Base-by-base conservation (phyloP, 305 asterid species). In the Solanum hybrid region DNA sequence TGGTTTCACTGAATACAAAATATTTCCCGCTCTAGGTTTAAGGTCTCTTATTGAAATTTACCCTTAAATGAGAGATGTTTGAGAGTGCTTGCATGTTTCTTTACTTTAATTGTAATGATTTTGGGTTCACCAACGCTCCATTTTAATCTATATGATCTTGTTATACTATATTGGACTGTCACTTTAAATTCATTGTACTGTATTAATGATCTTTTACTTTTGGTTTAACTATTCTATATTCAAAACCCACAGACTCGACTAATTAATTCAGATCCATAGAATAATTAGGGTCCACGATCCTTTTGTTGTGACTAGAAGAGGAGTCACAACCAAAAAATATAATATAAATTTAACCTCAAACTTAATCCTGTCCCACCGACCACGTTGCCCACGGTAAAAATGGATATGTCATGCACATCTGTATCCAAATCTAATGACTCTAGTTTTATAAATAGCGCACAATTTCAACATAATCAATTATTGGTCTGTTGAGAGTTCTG, bases 1-100 rank as follows among this genome's bases (percentile, higher is more conserved):
- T 3, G 88, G 90, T 69, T 87, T 79, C 13, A 79, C 51, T 69
- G 76, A 80, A 29, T 79, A 90, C 42, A 79, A 79, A 85, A 87
- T 87, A 24, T 86, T 31, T 73, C 7, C 75, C 17, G 22, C 40
- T 26, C 34, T 86, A 16, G 87, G 73, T 2, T 46, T 89, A 40
- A 89, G 91, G 40, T 81, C 60, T 37, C 38, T 89, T 10, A 38
- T 51, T 51, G 69, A 88, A 51, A 66, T 79, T 6, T 88, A 77
- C 9, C 90, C 90, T 24, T 88, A 14, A 64, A 64, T 64, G 73
- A 9, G 72, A 75, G 78, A 29, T 31, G 37, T 14, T 34, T 77
- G 82, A 77, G 84, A 34, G 29, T 78, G 46, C 16, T 35, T 10
- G 16, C 81, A 17, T 76, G 46, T 77, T 77, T 20, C 17, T 22